These are phyloP conservation scores for Neurospora sp. DNA, from an alignment of 495 filamentous ascomycete species.

Conservation along the genomic window DNA sequence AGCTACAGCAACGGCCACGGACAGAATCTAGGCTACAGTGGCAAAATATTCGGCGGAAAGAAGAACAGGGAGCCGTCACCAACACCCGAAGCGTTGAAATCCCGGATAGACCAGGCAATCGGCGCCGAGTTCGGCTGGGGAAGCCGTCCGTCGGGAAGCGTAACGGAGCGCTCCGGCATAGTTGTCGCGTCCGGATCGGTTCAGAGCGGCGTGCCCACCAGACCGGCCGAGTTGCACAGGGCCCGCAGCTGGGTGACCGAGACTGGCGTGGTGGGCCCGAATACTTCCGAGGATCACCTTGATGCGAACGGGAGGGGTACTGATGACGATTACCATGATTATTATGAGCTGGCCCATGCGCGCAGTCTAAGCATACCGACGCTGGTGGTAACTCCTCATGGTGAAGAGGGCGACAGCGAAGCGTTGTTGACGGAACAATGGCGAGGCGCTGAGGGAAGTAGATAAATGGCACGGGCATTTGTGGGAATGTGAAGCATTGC, in stretches of 20 bases:
- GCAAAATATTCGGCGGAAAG: slow-evolving; percentile 3
- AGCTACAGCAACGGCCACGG: slow-evolving; percentile 3
- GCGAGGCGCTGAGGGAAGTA: background rate
- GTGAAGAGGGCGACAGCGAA: slow-evolving; percentile 9
- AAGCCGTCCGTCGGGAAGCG: background rate
- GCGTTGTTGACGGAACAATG: slow-evolving; percentile 5
- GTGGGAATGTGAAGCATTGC: background rate
- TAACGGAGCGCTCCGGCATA: background rate
- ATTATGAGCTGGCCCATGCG: background rate
- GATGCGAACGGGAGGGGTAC: slow-evolving; percentile 2
- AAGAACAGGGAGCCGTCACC: background rate
- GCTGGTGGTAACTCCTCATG: slow-evolving; percentile 5
- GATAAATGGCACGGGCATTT: background rate
- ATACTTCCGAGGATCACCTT: background rate
- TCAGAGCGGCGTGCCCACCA: slow-evolving; percentile 5
- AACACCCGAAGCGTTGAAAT: slow-evolving; percentile 5
- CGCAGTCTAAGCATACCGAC: slow-evolving; percentile 6
- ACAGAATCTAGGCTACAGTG: slow-evolving; percentile 13
- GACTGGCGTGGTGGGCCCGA: slow-evolving; percentile 3
- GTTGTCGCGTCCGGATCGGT: slow-evolving; percentile 17
- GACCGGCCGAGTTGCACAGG: slow-evolving; percentile 1
- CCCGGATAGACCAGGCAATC: slow-evolving; percentile 25
- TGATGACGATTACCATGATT: slow-evolving; percentile 3
- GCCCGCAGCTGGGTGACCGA: slow-evolving; percentile 17
- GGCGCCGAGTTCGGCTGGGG: slow-evolving; percentile 33